Base-by-base conservation (phyloP, 164 flowering plant genomes). In the Berberis vulgaris region DNA sequence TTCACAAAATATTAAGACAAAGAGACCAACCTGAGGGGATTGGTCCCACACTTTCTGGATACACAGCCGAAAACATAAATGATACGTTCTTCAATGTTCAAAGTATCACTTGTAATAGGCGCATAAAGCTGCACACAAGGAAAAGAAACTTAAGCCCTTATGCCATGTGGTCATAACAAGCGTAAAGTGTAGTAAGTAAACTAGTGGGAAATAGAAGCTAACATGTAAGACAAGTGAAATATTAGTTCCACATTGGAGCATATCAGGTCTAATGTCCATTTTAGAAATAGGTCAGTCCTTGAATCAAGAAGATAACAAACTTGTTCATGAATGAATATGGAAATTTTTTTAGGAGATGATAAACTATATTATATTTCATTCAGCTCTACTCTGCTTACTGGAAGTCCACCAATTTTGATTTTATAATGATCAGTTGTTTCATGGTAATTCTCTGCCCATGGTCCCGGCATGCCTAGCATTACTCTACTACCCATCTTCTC, bases 381-480 rank as follows among this genome's bases (percentile, higher is more conserved):
- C 26, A 58, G 39, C 44, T 26, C 3, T 47, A 2, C 7, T 7
- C 41, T 41, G 61, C 88, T 69, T 69, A 93, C 97, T 9, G 97
- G 95, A 10, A 87, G 56, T 49, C 97, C 98, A 56, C 98, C 98
- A 62, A 90, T 81, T 81, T 93, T 93, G 11, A 88, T 75, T 11
- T 96, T 88, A 68, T 79, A 88, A 59, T 84, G 87, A 79, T 85
- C 96, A 60, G 91, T 78, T 2, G 75, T 68, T 76, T 93, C 98
- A 53, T 65, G 69, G 54, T 76, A 61, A 74, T 87, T 76, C 45
- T 72, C 74, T 5, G 97, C 98, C 98, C 98, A 90, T 2, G 81
- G 81, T 13, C 98, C 97, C 3, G 98, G 97, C 83, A 93, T 70
- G 67, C 98, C 97, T 9, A 93, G 74, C 58, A 86, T 45, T 0